phyloP scores from a whole-genome alignment of 1,284 basidiomycete species.

The Marasmius sp. region DNA sequence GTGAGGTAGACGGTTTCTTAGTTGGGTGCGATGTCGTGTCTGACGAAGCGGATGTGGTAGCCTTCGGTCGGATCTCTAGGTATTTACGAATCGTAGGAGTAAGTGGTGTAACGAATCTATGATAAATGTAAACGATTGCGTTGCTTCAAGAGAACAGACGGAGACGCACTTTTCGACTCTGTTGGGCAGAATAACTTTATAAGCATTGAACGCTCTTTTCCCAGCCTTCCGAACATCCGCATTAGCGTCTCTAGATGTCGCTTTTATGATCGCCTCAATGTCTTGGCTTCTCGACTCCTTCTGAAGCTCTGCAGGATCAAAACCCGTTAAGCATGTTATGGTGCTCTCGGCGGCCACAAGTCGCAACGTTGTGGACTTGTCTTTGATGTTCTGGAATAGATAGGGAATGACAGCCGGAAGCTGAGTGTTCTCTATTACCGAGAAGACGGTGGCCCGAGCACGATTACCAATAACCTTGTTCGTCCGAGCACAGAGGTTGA shows the following conservation, averaged over 20 bases:
- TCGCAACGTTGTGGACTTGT: constrained; percentile 70
- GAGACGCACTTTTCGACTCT: constrained; percentile 58
- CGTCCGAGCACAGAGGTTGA: constrained; percentile 70
- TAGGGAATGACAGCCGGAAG: constrained; percentile 67
- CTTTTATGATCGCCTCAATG: constrained; percentile 70
- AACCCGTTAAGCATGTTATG: constrained; percentile 65
- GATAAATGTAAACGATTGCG: constrained; percentile 9
- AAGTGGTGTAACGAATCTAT: constrained; percentile 71
- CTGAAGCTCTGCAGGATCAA: constrained; percentile 74
- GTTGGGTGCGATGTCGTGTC: neutral
- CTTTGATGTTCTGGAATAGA: constrained; percentile 59
- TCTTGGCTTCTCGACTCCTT: constrained; percentile 63
- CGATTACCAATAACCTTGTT: constrained; percentile 80
- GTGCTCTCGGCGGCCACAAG: constrained; percentile 64
- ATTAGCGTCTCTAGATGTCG: constrained; percentile 72
- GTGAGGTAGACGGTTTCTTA: constrained; percentile 22
- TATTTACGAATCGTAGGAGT: constrained; percentile 79
- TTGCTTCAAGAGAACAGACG: constrained; percentile 5
- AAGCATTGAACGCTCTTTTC: constrained; percentile 74
- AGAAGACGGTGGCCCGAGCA: constrained; percentile 57
- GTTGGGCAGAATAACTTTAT: constrained; percentile 65
- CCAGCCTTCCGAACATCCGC: constrained; percentile 72
- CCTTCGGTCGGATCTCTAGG: constrained; percentile 50
- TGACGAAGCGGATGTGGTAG: constrained; percentile 16
- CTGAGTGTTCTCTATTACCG: constrained; percentile 69